phyloP scores from a whole-genome alignment of 345 rosid genomes.

The Acer campestre region DNA sequence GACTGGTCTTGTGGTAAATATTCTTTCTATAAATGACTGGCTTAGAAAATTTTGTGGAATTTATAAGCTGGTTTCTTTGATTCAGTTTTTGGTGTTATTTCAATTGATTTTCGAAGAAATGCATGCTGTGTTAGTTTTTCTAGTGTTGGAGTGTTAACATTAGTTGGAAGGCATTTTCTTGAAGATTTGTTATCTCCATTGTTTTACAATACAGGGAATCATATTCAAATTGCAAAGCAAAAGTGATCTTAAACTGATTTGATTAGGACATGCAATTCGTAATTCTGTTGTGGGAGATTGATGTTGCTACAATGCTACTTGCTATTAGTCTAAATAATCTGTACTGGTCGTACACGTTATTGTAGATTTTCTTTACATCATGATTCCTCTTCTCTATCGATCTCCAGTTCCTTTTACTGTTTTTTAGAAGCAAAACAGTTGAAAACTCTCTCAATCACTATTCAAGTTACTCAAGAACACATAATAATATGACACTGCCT shows the following conservation, averaged over 20 bases:
- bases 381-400: not conserved
- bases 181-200: not conserved
- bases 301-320: too few species aligned
- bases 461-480: not conserved
- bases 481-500: not conserved
- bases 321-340: too few species aligned
- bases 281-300: not conserved
- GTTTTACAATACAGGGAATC: not conserved
- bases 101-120: slow-evolving; percentile 7
- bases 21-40: not conserved
- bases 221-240: not conserved
- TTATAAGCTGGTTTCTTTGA: not conserved
- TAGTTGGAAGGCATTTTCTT: not conserved
- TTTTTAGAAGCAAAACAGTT: not conserved
- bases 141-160: not conserved
- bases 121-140: not conserved
- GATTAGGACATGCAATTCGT: not conserved
- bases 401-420: not conserved
- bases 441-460: not conserved
- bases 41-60: not conserved
- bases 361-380: not conserved
- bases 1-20: not conserved
- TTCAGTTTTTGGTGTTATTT: not conserved
- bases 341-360: not conserved
- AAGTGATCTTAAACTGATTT: not conserved